Percentiles rank a stretch among this genome's conserved stretches.
Evolutionary conservation across 177 flowering plant species (phyloP).

Genomic region (Vitis hybrid): DNA sequence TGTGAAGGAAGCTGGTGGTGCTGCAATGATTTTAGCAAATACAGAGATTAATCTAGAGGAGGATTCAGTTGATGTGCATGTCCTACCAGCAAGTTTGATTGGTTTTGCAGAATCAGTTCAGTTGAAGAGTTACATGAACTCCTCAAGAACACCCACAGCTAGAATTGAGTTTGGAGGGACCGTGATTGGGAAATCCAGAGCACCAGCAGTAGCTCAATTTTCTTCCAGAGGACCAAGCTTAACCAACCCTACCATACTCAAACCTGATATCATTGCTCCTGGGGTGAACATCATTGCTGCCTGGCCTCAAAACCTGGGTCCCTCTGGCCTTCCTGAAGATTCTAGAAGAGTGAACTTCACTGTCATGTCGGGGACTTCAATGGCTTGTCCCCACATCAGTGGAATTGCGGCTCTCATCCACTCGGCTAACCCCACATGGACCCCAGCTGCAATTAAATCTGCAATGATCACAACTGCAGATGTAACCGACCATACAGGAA

Average conservation of each 20-base stretch:
- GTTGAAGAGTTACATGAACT: constrained; percentile 64
- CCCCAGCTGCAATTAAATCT: constrained; percentile 84
- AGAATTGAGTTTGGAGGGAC: constrained; percentile 74
- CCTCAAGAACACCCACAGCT: constrained; percentile 67
- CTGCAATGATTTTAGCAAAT: constrained; percentile 84
- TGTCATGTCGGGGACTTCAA: constrained; percentile 95
- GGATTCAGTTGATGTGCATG: constrained; percentile 81
- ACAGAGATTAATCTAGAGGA: constrained; percentile 68
- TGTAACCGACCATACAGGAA: constrained; percentile 48
- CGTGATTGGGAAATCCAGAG: constrained; percentile 54
- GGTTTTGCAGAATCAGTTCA: constrained; percentile 61
- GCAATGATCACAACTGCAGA: constrained; percentile 93
- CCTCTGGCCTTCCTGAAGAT: constrained; percentile 80
- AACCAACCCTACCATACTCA: constrained; percentile 73
- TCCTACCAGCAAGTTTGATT: constrained; percentile 78
- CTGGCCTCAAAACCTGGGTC: constrained; percentile 93
- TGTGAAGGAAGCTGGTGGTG: constrained; percentile 84
- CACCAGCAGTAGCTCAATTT: constrained; percentile 85
- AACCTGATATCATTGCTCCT: constrained; percentile 92
- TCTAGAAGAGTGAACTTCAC: constrained; percentile 76
- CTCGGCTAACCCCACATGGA: constrained; percentile 77
- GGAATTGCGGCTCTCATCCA: constrained; percentile 75
- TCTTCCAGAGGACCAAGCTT: constrained; percentile 91
- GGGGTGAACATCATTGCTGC: constrained; percentile 98
- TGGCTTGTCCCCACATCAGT: constrained; percentile 96